A percentile compares a stretch with the other conserved stretches of the same genome.
Evolutionary conservation across 2,329 filamentous ascomycete genomes (phyloP).

Genomic region (Penicillium sp.): DNA sequence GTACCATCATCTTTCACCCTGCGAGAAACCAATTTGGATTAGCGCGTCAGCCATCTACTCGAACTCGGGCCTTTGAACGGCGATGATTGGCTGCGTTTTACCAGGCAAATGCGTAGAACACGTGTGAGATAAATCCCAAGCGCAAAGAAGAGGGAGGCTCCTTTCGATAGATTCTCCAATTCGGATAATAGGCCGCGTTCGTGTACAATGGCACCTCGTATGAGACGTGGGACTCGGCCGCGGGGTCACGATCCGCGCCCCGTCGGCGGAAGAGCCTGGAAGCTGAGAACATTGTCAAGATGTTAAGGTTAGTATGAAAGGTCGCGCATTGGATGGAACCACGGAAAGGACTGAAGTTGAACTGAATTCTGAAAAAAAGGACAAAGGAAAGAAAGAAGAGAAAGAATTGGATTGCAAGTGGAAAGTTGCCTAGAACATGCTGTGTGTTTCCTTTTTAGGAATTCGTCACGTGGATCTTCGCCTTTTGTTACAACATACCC

Average conservation of each 20-base stretch:
- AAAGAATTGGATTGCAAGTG: constrained; percentile 2
- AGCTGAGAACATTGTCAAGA: constrained; percentile 16
- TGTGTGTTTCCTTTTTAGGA: constrained; percentile 16
- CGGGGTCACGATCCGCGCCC: constrained; percentile 14
- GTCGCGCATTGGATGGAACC: neutral
- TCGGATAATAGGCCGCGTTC: constrained; percentile 81
- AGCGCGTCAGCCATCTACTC: constrained; percentile 18
- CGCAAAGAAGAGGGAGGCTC: constrained; percentile 66
- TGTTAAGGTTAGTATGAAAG: neutral
- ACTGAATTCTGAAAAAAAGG: neutral
- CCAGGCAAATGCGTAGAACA: constrained; percentile 74
- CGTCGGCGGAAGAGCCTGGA: constrained; percentile 16
- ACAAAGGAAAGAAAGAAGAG: neutral
- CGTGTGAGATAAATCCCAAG: constrained; percentile 66
- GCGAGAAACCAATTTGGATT: constrained; percentile 19
- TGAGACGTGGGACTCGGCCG: constrained; percentile 14
- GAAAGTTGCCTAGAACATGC: neutral
- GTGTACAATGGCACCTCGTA: constrained; percentile 37
- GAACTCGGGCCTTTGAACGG: neutral
- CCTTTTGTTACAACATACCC: neutral
- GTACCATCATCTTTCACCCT: constrained; percentile 63
- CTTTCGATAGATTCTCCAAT: constrained; percentile 62
- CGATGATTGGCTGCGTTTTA: constrained; percentile 26
- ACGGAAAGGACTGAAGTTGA: neutral
- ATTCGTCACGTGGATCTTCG: constrained; percentile 16